These are phyloP conservation scores for Artemisia tridentata DNA, from an alignment of 129 eudicot species.

Conservation along the genomic window DNA sequence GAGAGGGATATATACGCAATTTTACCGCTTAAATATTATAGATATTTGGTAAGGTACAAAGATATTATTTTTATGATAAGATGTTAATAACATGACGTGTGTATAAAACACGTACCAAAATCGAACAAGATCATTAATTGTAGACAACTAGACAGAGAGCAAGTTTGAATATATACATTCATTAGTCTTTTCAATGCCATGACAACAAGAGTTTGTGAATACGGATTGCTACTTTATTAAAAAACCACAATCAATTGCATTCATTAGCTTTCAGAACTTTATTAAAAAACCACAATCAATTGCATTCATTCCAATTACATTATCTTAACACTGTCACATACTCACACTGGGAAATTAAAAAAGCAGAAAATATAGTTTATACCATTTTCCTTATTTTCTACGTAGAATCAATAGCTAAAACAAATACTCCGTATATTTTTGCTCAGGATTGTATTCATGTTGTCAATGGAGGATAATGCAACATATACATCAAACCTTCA, in stretches of 20 bases:
- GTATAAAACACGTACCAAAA: no score
- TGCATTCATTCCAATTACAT: not conserved
- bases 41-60: no score
- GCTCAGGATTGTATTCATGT: not conserved
- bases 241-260: not conserved
- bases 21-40: no score
- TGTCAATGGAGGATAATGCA: conserved; percentile 12
- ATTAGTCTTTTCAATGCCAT: not conserved
- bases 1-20: no score
- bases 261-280: not conserved
- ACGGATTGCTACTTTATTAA: not conserved
- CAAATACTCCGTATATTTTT: not conserved
- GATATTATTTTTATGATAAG: no score
- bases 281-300: not conserved
- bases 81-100: no score
- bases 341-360: not conserved
- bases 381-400: not conserved
- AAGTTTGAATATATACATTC: no score
- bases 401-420: not conserved
- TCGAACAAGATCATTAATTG: no score
- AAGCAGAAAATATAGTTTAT: not conserved
- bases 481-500: conserved; percentile 26
- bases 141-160: no score
- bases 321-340: not conserved
- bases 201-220: no score